Base-by-base conservation (phyloP, 2,329 filamentous ascomycete genomes). In the Clarireedia sp. region DNA sequence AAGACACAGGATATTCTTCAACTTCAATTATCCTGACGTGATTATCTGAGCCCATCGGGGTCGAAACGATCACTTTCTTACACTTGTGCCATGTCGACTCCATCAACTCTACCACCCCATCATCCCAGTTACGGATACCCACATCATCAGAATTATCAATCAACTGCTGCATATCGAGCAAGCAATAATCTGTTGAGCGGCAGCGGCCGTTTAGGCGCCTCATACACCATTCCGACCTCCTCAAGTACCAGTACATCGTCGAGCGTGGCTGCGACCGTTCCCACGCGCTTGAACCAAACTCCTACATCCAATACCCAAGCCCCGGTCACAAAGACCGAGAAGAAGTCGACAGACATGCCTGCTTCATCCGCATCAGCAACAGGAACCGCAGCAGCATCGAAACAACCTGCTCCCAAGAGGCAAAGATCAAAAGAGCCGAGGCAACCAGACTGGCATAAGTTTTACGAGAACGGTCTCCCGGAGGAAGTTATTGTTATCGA, bases 401-500 rank as follows among this genome's bases (percentile, higher is more conserved):
- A 59, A 14, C 64, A 62, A 53, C 66, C 54, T 67, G 70, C 68
- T 63, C 66, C 57, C 64, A 73, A 62, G 67, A 68, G 63, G 69
- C 71, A 63, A 61, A 65, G 68, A 62, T 63, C 67, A 63, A 61
- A 68, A 62, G 65, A 67, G 57, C 70, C 67, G 68, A 79, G 78
- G 69, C 78, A 83, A 62, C 86, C 87, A 49, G 85, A 94, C 71
- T 94, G 89, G 89, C 77, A 80, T 56, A 82, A 79, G 61, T 94
- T 91, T 68, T 92, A 91, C 71, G 86, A 86, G 68, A 91, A 92
- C 70, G 89, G 89, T 3, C 74, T 90, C 24, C 89, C 89, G 23
- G 86, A 89, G 68, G 89, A 94, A 73, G 83, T 94, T 67, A 92
- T 94, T 67, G 83, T 92, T 65, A 94, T 94, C 61, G 78, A 77